Percentiles rank a stretch among this genome's conserved stretches.
These are phyloP conservation scores for Davidsoniella virescens DNA, from an alignment of 2,329 filamentous ascomycete genomes.

Conservation along the genomic window DNA sequence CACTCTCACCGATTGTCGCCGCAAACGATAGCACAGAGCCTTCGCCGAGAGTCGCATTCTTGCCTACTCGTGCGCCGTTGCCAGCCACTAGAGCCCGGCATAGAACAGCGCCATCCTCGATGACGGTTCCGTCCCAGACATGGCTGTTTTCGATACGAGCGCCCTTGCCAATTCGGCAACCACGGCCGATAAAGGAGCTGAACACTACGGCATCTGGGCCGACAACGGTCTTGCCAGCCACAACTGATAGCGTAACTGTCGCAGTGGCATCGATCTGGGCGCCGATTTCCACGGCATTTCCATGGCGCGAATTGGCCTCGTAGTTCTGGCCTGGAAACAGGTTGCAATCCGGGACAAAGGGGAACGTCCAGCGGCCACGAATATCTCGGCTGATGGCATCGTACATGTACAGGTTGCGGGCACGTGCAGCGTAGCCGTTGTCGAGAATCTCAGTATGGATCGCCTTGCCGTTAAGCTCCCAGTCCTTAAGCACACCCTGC, in stretches of 20 bases:
- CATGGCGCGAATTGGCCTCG: conserved; percentile 38
- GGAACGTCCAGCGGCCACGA: conserved; percentile 74
- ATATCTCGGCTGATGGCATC: conserved; percentile 78
- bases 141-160: conserved; percentile 66
- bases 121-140: conserved; percentile 69
- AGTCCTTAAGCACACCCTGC: conserved; percentile 87
- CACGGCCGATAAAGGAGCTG: conserved; percentile 66
- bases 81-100: conserved; percentile 62
- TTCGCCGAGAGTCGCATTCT: conserved; percentile 47
- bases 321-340: conserved; percentile 64
- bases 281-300: conserved; percentile 42
- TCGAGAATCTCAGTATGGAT: conserved; percentile 78
- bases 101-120: conserved; percentile 60
- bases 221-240: conserved; percentile 62
- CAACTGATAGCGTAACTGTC: conserved; percentile 51
- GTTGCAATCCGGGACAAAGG: conserved; percentile 79
- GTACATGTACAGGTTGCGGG: conserved; percentile 75
- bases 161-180: conserved; percentile 75
- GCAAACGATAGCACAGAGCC: conserved; percentile 70
- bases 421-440: conserved; percentile 72
- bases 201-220: conserved; percentile 54
- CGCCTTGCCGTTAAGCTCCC: conserved; percentile 92
- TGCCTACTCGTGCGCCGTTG: conserved; percentile 48
- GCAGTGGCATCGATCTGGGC: conserved; percentile 61
- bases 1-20: conserved; percentile 51